Base-by-base conservation (phyloP, 1,284 basidiomycete genomes). In the Malassezia brasiliensis region DNA sequence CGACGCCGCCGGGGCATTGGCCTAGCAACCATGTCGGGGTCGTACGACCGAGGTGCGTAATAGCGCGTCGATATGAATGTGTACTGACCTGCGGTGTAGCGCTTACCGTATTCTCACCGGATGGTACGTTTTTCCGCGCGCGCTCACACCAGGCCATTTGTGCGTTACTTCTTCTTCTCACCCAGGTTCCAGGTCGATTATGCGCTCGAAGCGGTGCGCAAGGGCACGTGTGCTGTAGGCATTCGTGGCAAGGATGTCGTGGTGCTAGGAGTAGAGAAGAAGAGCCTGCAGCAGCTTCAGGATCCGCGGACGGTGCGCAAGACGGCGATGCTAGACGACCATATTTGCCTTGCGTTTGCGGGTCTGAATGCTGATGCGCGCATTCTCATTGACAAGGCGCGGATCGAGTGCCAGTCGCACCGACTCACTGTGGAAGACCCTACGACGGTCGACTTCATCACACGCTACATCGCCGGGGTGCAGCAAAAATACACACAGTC, bases 251-350 rank as follows among this genome's bases (percentile, higher is more conserved):
- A 88, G 74, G 85, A 91, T 68, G 87, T 91, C 34, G 94, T 96
- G 4, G 90, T 98, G 4, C 81, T 99, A 25, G 94, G 93, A 51
- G 94, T 98, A 19, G 94, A 99, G 81, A 98, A 98, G 85, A 98
- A 96, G 78, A 90, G 88, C 0, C 84, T 96, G 15, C 80, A 96
- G 25, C 94, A 99, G 77, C 82, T 99, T 8, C 94, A 99, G 80
- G 94, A 99, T 78, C 88, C 94, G 10, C 82, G 94, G 53, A 98
- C 94, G 1, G 90, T 98, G 15, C 82, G 93, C 56, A 99, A 99
- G 77, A 93, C 96, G 12, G 94, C 89, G 60, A 93, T 96, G 89
- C 79, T 99, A 40, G 94, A 99, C 72, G 93, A 98, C 74, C 94
- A 99, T 75, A 79, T 99, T 60, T 96, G 90, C 75, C 81, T 98